Percentiles rank a stretch among this genome's conserved stretches.
phyloP scores from a whole-genome alignment of 2,329 filamentous ascomycete species.

The Talaromyces sp. region DNA sequence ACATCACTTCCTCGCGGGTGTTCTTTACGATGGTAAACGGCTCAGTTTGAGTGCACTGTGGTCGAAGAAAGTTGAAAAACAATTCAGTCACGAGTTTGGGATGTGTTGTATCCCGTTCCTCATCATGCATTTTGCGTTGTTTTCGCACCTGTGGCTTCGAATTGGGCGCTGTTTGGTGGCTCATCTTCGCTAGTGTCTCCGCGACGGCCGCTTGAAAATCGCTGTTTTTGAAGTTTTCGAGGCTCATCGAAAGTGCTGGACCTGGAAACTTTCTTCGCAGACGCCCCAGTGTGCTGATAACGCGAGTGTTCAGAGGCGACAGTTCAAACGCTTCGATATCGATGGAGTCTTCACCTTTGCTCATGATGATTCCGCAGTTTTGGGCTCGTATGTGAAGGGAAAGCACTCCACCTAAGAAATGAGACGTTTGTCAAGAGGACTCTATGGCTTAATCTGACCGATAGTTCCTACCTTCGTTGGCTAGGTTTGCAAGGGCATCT shows the following conservation, averaged over 20 bases:
- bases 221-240: neutral
- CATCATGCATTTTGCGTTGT: constrained; percentile 27
- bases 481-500: neutral
- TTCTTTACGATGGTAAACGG: constrained; percentile 42
- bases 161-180: constrained; percentile 26
- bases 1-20: constrained; percentile 52
- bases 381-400: constrained; percentile 40
- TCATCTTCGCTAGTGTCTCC: constrained; percentile 30
- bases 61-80: constrained; percentile 40
- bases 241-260: neutral
- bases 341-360: constrained; percentile 13
- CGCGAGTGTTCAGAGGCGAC: constrained; percentile 33
- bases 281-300: constrained; percentile 34
- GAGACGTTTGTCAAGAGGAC: neutral
- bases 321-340: constrained; percentile 44
- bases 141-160: constrained; percentile 36
- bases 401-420: constrained; percentile 17
- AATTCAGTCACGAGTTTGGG: constrained; percentile 51
- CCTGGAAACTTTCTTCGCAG: constrained; percentile 19
- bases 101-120: constrained; percentile 45
- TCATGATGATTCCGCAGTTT: constrained; percentile 44
- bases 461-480: neutral
- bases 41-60: constrained; percentile 27
- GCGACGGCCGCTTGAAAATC: constrained; percentile 19
- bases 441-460: neutral